Conservation (phyloP, 2,329 filamentous ascomycete species). For the Fusarium sp. region DNA sequence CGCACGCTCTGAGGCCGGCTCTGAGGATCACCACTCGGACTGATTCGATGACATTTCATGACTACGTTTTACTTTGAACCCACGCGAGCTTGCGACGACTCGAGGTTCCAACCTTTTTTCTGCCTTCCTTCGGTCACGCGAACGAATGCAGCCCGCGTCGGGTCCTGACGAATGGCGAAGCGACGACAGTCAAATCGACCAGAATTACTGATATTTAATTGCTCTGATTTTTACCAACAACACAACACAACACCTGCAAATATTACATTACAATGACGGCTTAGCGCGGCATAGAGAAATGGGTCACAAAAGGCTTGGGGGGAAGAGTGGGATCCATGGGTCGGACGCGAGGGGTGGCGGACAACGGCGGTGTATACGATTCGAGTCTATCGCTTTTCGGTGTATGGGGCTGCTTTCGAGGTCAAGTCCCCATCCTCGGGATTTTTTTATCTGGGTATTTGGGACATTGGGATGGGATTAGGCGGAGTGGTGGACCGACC, state of each 20-base stretch:
- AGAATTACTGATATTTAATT: slow-evolving; percentile 29
- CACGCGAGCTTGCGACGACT: background rate
- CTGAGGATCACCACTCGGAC: slow-evolving; percentile 72
- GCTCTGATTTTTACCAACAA: slow-evolving; percentile 33
- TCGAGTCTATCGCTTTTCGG: slow-evolving; percentile 46
- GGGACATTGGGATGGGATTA: slow-evolving; percentile 33
- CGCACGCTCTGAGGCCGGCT: slow-evolving; percentile 70
- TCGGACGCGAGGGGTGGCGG: slow-evolving; percentile 18
- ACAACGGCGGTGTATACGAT: slow-evolving; percentile 46
- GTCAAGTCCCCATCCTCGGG: slow-evolving; percentile 31
- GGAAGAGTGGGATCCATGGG: slow-evolving; percentile 35
- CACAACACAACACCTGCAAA: slow-evolving; percentile 28
- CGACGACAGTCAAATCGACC: slow-evolving; percentile 14
- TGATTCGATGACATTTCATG: slow-evolving; percentile 46
- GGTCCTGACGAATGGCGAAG: slow-evolving; percentile 12
- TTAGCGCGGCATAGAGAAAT: slow-evolving; percentile 46
- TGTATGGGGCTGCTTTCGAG: slow-evolving; percentile 31
- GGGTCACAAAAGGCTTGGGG: slow-evolving; percentile 41
- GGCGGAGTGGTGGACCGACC: slow-evolving; percentile 41
- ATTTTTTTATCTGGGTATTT: slow-evolving; percentile 25
- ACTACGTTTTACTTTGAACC: background rate
- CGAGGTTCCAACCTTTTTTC: slow-evolving; percentile 8
- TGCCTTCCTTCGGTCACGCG: slow-evolving; percentile 23
- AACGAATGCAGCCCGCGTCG: background rate
- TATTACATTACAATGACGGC: slow-evolving; percentile 40